Evolutionary conservation across 1,284 basidiomycete genomes (phyloP).

Genomic region (Clitocybe nebularis): DNA sequence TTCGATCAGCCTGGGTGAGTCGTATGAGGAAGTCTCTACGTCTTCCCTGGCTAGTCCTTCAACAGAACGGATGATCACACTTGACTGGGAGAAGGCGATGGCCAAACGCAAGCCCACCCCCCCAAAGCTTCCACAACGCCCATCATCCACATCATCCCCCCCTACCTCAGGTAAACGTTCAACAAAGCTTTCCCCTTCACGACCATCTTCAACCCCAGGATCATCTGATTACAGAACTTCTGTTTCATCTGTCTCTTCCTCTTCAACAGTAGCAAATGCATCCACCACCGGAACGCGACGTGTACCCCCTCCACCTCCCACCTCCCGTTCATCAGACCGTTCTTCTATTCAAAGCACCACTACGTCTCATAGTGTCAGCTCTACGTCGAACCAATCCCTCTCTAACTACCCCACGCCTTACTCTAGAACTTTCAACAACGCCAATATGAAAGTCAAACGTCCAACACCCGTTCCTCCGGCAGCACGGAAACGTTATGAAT

Average conservation of each 20-base stretch:
- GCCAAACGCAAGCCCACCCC: conserved; percentile 34
- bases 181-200: conserved; percentile 26
- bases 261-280: conserved; percentile 18
- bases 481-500: conserved; percentile 62
- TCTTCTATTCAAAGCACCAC: conserved; percentile 57
- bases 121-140: conserved; percentile 56
- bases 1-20: conserved; percentile 58
- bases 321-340: conserved; percentile 49
- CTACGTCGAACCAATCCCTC: conserved; percentile 27
- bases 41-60: conserved; percentile 41
- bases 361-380: conserved; percentile 43
- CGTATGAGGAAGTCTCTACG: conserved; percentile 65
- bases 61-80: conserved; percentile 30
- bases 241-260: conserved; percentile 29
- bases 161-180: conserved; percentile 23
- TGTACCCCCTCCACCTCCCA: conserved; percentile 32
- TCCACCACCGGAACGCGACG: conserved; percentile 25
- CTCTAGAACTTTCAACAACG: conserved; percentile 16
- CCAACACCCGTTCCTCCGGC: conserved; percentile 63
- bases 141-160: conserved; percentile 28
- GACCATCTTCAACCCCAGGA: conserved; percentile 20
- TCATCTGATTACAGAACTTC: conserved; percentile 24
- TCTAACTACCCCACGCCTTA: conserved; percentile 13
- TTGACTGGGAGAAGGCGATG: conserved; percentile 44
- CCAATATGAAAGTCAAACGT: conserved; percentile 33